Evolutionary conservation across 345 rosid genomes (phyloP).

Genomic region (Boechera retrofracta): DNA sequence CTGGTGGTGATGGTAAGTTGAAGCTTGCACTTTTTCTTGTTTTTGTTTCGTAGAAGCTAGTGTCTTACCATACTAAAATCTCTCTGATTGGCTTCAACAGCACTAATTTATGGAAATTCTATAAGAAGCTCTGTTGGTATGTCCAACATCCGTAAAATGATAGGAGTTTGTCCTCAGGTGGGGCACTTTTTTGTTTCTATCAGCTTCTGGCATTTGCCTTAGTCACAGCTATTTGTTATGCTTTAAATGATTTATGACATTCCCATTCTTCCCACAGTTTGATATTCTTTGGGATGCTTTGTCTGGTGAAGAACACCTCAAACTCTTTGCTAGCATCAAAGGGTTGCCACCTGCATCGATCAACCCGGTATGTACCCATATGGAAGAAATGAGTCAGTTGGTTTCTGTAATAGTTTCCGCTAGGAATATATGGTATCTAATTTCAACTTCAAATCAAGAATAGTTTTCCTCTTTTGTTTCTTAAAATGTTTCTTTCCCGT

Average conservation of each 20-base stretch:
- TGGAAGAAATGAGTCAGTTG: constrained; percentile 10
- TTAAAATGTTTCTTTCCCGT: constrained; percentile 16
- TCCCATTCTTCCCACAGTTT: constrained; percentile 54
- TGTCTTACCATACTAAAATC: constrained; percentile 18
- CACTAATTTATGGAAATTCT: constrained; percentile 75
- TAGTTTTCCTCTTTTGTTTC: neutral
- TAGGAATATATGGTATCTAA: constrained; percentile 14
- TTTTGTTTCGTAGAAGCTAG: neutral
- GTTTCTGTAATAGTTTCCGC: neutral
- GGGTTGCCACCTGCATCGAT: constrained; percentile 72
- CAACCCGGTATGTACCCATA: constrained; percentile 54
- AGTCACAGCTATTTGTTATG: constrained; percentile 19
- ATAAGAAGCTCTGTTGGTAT: constrained; percentile 79
- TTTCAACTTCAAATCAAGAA: neutral
- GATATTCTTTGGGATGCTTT: constrained; percentile 91
- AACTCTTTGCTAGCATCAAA: constrained; percentile 80
- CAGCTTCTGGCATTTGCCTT: constrained; percentile 1
- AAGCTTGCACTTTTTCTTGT: constrained; percentile 25
- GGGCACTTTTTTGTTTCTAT: constrained; percentile 10
- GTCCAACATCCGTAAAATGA: constrained; percentile 77
- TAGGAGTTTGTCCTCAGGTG: constrained; percentile 98
- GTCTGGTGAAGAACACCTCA: constrained; percentile 85
- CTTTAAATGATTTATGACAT: constrained; percentile 22
- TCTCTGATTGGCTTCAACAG: constrained; percentile 50
- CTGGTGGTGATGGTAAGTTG: constrained; percentile 79